These are phyloP conservation scores for Obelidium mucronatum DNA, from an alignment of 192 early-diverging fungal species.

Conservation along the genomic window DNA sequence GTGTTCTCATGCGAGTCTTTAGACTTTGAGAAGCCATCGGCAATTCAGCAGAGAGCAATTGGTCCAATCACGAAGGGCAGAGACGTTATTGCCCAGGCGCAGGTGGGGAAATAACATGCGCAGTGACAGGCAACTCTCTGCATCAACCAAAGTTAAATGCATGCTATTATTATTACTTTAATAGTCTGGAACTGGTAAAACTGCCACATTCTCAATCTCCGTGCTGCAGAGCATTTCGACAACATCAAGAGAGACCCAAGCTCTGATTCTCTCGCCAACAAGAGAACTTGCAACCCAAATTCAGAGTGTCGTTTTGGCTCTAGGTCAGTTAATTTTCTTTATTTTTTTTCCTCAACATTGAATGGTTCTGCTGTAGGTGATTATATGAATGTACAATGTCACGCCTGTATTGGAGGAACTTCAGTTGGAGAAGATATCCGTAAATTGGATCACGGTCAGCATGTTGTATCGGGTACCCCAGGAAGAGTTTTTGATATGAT, in stretches of 20 bases:
- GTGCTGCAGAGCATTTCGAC: constrained; percentile 92
- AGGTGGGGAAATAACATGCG: constrained; percentile 47
- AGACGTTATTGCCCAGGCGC: constrained; percentile 99
- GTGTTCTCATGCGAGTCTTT: not conserved
- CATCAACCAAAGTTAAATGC: too few species aligned
- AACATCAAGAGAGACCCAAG: constrained; percentile 86
- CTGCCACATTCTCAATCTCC: constrained; percentile 95
- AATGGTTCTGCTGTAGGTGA: constrained; percentile 70
- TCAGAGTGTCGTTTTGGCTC: constrained; percentile 86
- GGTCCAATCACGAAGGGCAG: constrained; percentile 88
- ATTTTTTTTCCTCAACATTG: not conserved
- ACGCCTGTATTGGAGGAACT: constrained; percentile 95
- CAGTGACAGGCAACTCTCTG: too few species aligned
- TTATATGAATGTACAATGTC: constrained; percentile 97
- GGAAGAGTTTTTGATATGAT: constrained; percentile 98
- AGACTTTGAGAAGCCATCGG: constrained; percentile 90
- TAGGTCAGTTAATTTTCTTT: constrained; percentile 54
- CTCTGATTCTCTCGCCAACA: constrained; percentile 91
- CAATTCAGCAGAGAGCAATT: constrained; percentile 99
- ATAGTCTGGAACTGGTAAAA: constrained; percentile 99
- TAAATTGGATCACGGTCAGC: constrained; percentile 90
- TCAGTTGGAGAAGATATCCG: constrained; percentile 91
- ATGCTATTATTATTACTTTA: not conserved
- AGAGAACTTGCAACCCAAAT: constrained; percentile 97
- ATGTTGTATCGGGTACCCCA: constrained; percentile 95